Evolutionary conservation across 1,139 yeast species (phyloP).

Genomic region (Geotrichum phurueaensis): DNA sequence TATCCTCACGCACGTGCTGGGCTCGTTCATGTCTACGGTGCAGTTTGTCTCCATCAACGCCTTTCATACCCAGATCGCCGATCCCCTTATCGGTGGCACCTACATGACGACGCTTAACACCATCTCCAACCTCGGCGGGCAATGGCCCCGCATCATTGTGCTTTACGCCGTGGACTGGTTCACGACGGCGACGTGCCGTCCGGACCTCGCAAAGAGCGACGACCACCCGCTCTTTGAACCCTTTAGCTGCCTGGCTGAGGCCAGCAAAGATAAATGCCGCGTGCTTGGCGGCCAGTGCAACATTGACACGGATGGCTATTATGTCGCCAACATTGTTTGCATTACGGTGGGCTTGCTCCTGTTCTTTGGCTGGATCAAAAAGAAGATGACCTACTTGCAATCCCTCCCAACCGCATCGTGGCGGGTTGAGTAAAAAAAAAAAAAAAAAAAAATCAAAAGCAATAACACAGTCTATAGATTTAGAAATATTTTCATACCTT

Average conservation of each 20-base stretch:
- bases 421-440: constrained; percentile 44
- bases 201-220: constrained; percentile 11
- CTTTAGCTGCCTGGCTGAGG: constrained; percentile 41
- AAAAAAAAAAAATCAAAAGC: neutral
- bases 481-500: neutral
- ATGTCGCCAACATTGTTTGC: constrained; percentile 68
- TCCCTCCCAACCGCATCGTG: constrained; percentile 60
- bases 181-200: constrained; percentile 56
- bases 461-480: neutral
- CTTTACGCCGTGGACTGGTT: constrained; percentile 73
- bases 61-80: constrained; percentile 92
- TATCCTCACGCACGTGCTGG: constrained; percentile 72
- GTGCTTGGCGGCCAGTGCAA: constrained; percentile 51
- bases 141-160: constrained; percentile 87
- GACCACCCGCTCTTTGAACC: constrained; percentile 27
- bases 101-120: constrained; percentile 96
- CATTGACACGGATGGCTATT: constrained; percentile 72
- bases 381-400: constrained; percentile 54
- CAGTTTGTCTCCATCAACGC: constrained; percentile 94
- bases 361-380: constrained; percentile 60
- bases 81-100: constrained; percentile 93
- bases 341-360: constrained; percentile 59
- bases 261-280: constrained; percentile 47
- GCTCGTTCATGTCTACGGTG: constrained; percentile 89
- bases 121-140: constrained; percentile 88